Conservation (phyloP, 768 basidiomycete genomes). For the Suillus bovinus region DNA sequence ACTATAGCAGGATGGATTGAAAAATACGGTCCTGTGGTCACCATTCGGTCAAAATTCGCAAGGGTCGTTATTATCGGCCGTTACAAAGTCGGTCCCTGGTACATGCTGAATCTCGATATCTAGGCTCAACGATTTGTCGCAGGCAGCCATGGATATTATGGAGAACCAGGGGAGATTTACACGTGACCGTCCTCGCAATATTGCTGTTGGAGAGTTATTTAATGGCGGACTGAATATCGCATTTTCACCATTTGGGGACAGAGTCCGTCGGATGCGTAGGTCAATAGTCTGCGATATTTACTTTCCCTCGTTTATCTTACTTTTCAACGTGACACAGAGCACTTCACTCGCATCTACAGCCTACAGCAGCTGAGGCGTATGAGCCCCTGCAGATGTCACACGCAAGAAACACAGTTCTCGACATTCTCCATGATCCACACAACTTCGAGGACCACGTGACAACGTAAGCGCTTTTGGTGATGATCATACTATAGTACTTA, state of each 20-base stretch:
- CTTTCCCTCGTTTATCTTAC: not conserved
- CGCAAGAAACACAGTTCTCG: not conserved
- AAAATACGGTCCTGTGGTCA: not conserved
- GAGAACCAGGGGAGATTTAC: slow-evolving; percentile 35
- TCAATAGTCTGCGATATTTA: not conserved
- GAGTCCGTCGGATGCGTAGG: slow-evolving; percentile 32
- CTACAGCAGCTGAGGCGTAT: not conserved
- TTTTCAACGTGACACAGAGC: not conserved
- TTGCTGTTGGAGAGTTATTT: slow-evolving; percentile 38
- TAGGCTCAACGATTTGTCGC: slow-evolving; percentile 16
- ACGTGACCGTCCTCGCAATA: slow-evolving; percentile 38
- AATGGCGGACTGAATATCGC: slow-evolving; percentile 37
- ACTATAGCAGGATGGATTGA: not conserved
- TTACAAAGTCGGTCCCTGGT: not conserved
- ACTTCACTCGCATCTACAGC: not conserved
- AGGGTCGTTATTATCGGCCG: not conserved
- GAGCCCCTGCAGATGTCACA: not conserved
- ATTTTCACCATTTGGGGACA: slow-evolving; percentile 21
- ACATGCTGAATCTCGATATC: not conserved
- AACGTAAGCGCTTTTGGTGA: not conserved
- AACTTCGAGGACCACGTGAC: slow-evolving; percentile 16
- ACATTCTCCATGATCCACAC: not conserved
- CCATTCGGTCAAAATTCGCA: not conserved
- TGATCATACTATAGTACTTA: not conserved
- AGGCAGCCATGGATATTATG: slow-evolving; percentile 55